Evolutionary conservation across 257 asterid genomes (phyloP), one percentile per base, ranked within the genome.

Genomic region (Nicotiana noctiflora): DNA sequence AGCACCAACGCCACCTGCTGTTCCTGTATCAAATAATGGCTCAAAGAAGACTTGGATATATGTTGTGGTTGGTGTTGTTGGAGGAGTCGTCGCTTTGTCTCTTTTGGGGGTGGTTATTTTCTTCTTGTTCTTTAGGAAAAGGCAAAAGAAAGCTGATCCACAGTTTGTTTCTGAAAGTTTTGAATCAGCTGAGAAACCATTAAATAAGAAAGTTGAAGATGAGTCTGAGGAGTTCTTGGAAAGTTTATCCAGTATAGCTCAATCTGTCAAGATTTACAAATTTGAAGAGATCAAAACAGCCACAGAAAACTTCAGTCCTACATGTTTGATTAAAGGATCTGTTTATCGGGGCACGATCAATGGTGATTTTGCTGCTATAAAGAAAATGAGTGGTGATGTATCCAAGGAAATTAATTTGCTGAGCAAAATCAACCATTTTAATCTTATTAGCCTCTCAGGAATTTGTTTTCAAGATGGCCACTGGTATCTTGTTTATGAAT

Each of bases 401-500:
- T 82, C 96, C 0, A 88, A 90, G 57, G 97, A 96, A 80, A 93
- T 96, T 81, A 89, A 70, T 68, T 79, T 96, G 0, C 68, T 96
- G 64, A 88, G 88, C 94, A 93, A 90, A 90, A 90, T 96, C 81
- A 94, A 94, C 81, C 99, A 96, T 84, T 90, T 92, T 88, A 96
- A 96, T 82, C 93, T 96, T 1, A 88, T 94, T 74, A 86, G 98
- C 15, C 92, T 96, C 27, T 94, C 98, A 0, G 99, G 98, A 15
- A 90, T 96, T 77, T 84, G 94, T 37, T 92, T 93, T 84, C 83
- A 87, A 2, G 92, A 89, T 55, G 99, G 99, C 7, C 65, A 87
- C 62, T 93, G 96, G 96, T 92, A 92, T 62, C 96, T 93, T 9
- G 95, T 95, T 7, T 95, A 90, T 66, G 99, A 95, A 81, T 95